phyloP scores from a whole-genome alignment of 495 filamentous ascomycete genomes.

The Echria macrotheca region DNA sequence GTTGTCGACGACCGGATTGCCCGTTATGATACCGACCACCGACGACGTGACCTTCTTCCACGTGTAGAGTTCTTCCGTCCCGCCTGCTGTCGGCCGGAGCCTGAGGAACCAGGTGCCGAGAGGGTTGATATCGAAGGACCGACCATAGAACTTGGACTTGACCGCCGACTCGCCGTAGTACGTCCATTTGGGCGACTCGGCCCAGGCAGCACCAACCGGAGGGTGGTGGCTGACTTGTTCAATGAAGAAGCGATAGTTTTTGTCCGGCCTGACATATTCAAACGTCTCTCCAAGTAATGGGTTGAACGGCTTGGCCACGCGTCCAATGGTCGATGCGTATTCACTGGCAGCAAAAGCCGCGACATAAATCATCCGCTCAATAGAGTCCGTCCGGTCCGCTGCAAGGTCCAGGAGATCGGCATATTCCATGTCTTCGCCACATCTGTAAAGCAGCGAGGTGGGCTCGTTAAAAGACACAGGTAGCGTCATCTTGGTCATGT shows the following conservation, averaged over 20 bases:
- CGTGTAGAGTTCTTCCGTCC: slow-evolving; percentile 82
- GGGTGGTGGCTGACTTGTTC: slow-evolving; percentile 99
- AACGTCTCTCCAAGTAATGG: slow-evolving; percentile 94
- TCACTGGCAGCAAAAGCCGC: slow-evolving; percentile 93
- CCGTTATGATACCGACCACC: slow-evolving; percentile 97
- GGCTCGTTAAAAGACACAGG: slow-evolving; percentile 99
- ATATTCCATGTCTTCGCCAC: slow-evolving; percentile 97
- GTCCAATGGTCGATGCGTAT: slow-evolving; percentile 92
- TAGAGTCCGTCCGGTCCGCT: slow-evolving; percentile 76
- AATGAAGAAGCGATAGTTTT: slow-evolving; percentile 95
- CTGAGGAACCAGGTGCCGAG: slow-evolving; percentile 96
- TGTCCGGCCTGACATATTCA: slow-evolving; percentile 91
- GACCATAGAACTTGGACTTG: slow-evolving; percentile 95
- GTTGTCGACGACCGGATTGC: slow-evolving; percentile 94
- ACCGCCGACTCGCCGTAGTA: slow-evolving; percentile 98
- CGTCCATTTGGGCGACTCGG: slow-evolving; percentile 90
- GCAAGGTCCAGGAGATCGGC: slow-evolving; percentile 87
- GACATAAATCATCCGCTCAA: slow-evolving; percentile 93
- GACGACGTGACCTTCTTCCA: slow-evolving; percentile 99
- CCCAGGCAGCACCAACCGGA: slow-evolving; percentile 88
- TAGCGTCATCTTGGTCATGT: slow-evolving; percentile 99
- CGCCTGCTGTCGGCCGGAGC: slow-evolving; percentile 70
- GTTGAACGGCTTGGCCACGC: slow-evolving; percentile 97
- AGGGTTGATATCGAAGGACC: slow-evolving; percentile 94
- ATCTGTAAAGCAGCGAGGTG: slow-evolving; percentile 91